phyloP scores from a whole-genome alignment of 2,329 filamentous ascomycete species.

The Phialophora expanda region DNA sequence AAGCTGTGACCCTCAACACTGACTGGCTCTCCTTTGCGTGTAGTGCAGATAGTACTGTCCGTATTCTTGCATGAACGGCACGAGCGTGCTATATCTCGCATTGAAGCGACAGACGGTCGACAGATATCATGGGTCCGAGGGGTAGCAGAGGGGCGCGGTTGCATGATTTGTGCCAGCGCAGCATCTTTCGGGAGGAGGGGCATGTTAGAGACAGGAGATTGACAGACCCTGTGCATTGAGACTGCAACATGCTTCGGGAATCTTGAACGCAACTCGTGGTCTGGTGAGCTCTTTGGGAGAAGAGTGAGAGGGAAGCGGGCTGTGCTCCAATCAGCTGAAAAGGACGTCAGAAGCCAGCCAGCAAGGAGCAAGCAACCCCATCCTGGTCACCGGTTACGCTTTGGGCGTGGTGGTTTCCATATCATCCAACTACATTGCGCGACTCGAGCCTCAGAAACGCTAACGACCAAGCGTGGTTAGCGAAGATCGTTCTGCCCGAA shows the following conservation, averaged over 20 bases:
- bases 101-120: not conserved
- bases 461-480: not conserved
- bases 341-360: not conserved
- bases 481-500: constrained; percentile 3
- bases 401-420: not conserved
- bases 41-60: not conserved
- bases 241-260: not conserved
- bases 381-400: constrained; percentile 10
- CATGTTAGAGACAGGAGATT: not conserved
- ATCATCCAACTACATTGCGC: constrained; percentile 1
- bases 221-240: not conserved
- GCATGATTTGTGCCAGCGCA: constrained; percentile 11
- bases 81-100: constrained; percentile 3
- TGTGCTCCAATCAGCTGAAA: constrained; percentile 6
- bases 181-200: constrained; percentile 5
- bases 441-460: not conserved
- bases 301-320: not conserved
- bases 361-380: not conserved
- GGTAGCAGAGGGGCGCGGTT: constrained; percentile 2
- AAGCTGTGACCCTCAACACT: not conserved
- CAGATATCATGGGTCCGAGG: not conserved
- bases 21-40: constrained; percentile 1
- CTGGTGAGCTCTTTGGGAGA: not conserved
- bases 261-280: constrained; percentile 3
- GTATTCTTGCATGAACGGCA: constrained; percentile 10